These are phyloP conservation scores for Naegleria fowleri DNA, from an alignment of 208 protist species.

Conservation along the genomic window DNA sequence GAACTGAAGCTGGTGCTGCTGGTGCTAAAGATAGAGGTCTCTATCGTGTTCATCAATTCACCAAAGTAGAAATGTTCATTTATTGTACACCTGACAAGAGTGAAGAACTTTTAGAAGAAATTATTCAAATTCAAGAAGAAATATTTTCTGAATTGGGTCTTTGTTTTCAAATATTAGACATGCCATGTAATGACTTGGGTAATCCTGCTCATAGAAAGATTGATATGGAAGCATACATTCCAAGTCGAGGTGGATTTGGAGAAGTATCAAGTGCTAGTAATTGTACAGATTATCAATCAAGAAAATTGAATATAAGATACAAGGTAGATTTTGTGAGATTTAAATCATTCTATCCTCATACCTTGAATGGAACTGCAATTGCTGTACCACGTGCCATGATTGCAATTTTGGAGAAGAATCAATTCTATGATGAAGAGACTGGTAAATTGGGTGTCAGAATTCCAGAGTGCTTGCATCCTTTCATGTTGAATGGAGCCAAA, in stretches of 20 bases:
- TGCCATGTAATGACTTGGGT: constrained; percentile 60
- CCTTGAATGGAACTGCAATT: constrained; percentile 61
- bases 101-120: constrained; percentile 42
- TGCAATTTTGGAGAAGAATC: constrained; percentile 65
- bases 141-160: constrained; percentile 47
- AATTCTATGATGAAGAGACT: constrained; percentile 28
- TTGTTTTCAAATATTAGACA: constrained; percentile 54
- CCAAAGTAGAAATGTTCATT: constrained; percentile 67
- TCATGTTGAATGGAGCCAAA: neutral
- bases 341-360: constrained; percentile 46
- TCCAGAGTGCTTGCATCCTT: neutral
- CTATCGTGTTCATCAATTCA: constrained; percentile 71
- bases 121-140: constrained; percentile 52
- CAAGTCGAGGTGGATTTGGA: constrained; percentile 49
- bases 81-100: constrained; percentile 46
- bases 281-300: constrained; percentile 65
- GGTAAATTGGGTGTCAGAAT: neutral
- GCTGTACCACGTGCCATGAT: constrained; percentile 62
- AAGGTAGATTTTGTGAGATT: neutral
- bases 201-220: constrained; percentile 58
- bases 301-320: constrained; percentile 52
- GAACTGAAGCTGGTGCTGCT: constrained; percentile 47
- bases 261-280: constrained; percentile 61
- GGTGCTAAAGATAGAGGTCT: constrained; percentile 48
- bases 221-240: constrained; percentile 75